Evolutionary conservation across 1,284 basidiomycete genomes (phyloP).

Genomic region (Boletus albobrunnescens): DNA sequence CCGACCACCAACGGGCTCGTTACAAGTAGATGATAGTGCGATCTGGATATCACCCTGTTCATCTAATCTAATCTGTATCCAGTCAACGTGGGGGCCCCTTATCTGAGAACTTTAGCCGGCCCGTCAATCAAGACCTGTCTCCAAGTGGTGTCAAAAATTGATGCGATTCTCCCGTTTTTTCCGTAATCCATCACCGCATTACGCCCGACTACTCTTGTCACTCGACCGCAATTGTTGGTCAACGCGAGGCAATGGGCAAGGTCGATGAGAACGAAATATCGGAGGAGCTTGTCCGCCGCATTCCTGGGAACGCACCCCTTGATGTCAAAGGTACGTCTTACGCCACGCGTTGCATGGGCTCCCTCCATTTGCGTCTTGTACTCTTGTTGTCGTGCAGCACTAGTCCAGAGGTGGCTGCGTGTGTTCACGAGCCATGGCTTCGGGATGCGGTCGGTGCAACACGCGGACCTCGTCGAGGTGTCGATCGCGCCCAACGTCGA

Average conservation of each 20-base stretch:
- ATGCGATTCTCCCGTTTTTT: not conserved
- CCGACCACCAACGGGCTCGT: slow-evolving; percentile 8
- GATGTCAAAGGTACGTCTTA: slow-evolving; percentile 36
- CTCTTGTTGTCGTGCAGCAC: not conserved
- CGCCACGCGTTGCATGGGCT: not conserved
- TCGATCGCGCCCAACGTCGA: slow-evolving; percentile 42
- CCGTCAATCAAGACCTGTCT: not conserved
- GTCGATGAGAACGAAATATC: not conserved
- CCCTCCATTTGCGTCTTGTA: not conserved
- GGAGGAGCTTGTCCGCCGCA: slow-evolving; percentile 5
- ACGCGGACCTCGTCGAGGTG: slow-evolving; percentile 41
- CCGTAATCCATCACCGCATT: not conserved
- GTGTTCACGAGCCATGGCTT: slow-evolving; percentile 11
- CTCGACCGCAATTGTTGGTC: not conserved
- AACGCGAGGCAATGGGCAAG: slow-evolving; percentile 6
- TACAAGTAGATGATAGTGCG: slow-evolving; percentile 16
- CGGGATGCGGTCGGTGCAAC: slow-evolving; percentile 19
- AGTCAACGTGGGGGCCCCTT: not conserved
- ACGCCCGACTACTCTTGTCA: not conserved
- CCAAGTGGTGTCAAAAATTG: not conserved
- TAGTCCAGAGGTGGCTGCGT: slow-evolving; percentile 11
- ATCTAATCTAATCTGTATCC: slow-evolving; percentile 13
- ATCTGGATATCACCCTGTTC: not conserved
- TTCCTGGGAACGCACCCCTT: slow-evolving; percentile 44
- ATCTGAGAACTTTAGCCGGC: slow-evolving; percentile 3